Conservation (phyloP, 2,329 filamentous ascomycete species). For the Trematosphaeria pertusa region DNA sequence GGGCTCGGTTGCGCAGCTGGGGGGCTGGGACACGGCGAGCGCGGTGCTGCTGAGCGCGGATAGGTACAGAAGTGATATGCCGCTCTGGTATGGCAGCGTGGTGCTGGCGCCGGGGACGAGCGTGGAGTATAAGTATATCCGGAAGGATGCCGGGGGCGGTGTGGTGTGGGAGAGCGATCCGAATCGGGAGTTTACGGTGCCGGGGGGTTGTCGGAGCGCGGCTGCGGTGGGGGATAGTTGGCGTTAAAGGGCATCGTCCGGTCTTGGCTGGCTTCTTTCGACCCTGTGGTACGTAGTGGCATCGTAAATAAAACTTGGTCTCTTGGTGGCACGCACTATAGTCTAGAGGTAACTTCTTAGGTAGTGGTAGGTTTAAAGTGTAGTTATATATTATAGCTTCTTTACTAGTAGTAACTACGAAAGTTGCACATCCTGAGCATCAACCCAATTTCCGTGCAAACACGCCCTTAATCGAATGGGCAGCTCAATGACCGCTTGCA, state of each 20-base stretch:
- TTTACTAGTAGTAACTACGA: neutral
- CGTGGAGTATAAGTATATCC: slow-evolving; percentile 55
- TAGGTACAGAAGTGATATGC: slow-evolving; percentile 52
- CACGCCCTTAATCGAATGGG: slow-evolving; percentile 43
- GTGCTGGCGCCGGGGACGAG: slow-evolving; percentile 49
- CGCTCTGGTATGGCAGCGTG: slow-evolving; percentile 54
- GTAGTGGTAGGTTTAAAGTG: neutral
- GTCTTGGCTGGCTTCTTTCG: no score
- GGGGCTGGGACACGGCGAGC: slow-evolving; percentile 51
- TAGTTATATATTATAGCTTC: neutral
- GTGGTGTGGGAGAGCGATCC: slow-evolving; percentile 54
- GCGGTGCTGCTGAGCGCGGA: slow-evolving; percentile 50
- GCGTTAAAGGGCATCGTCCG: no score
- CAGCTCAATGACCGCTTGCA: slow-evolving; percentile 41
- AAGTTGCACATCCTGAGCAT: slow-evolving; percentile 14
- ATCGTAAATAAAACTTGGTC: no score
- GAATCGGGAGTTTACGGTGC: slow-evolving; percentile 49
- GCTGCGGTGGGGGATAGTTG: neutral
- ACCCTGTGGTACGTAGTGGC: no score
- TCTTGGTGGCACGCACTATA: no score
- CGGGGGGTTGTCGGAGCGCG: neutral
- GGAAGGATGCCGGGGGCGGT: slow-evolving; percentile 52
- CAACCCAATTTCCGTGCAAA: slow-evolving; percentile 46
- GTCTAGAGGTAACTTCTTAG: no score
- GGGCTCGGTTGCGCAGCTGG: slow-evolving; percentile 52